Conservation (phyloP, 306 rosid species). For the Cicer bijugum region DNA sequence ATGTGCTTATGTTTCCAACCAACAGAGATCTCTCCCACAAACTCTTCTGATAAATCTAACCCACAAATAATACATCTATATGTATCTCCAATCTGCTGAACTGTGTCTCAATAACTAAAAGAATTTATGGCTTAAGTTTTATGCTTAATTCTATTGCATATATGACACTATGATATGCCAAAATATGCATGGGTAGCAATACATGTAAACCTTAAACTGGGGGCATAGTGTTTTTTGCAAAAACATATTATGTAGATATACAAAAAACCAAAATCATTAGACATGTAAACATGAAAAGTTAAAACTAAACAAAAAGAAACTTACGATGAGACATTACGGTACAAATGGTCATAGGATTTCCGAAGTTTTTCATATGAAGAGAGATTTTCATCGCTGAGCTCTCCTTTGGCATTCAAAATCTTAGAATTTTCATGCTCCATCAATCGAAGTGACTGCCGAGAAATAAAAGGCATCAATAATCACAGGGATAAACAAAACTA, state of each 20-base stretch:
- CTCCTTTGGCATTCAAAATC: conserved; percentile 94
- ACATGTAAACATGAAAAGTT: conserved; percentile 34
- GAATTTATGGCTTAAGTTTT: conserved; percentile 8
- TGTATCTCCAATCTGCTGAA: conserved; percentile 17
- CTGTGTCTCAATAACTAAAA: conserved; percentile 30
- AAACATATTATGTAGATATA: conserved; percentile 17
- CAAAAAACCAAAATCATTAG: conserved; percentile 14
- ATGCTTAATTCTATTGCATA: conserved; percentile 9
- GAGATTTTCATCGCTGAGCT: conserved; percentile 86
- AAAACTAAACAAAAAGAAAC: conserved; percentile 44
- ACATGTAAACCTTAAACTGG: conserved; percentile 30
- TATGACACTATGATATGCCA: not conserved
- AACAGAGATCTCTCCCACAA: conserved; percentile 19
- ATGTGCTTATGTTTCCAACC: conserved; percentile 36
- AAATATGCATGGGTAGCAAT: conserved; percentile 25
- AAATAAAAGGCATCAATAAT: conserved; percentile 44
- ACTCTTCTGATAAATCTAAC: conserved; percentile 33
- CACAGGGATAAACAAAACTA: conserved; percentile 27
- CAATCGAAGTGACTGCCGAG: conserved; percentile 79
- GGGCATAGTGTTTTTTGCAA: conserved; percentile 13
- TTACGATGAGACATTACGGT: conserved; percentile 93
- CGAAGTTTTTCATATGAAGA: conserved; percentile 93
- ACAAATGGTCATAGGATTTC: conserved; percentile 89
- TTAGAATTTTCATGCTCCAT: conserved; percentile 97
- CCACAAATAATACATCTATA: conserved; percentile 12